Percentiles rank a stretch among this genome's conserved stretches.
Conservation (phyloP, 1,139 yeast species). For the Geotrichum cucujoidarum region DNA sequence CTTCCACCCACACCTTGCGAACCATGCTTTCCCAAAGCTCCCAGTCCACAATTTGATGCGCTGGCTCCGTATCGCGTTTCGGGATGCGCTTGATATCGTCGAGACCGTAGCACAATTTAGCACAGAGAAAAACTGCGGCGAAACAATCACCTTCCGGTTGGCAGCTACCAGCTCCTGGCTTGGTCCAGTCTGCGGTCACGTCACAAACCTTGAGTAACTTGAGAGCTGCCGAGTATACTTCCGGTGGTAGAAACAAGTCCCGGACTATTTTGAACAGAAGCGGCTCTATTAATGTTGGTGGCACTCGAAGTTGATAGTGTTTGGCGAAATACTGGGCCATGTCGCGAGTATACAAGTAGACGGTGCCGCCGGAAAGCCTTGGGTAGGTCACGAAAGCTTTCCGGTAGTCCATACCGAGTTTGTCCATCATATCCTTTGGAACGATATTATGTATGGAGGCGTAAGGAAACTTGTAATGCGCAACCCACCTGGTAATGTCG, state of each 20-base stretch:
- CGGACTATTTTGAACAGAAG: slow-evolving; percentile 30
- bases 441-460: slow-evolving; percentile 24
- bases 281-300: slow-evolving; percentile 27
- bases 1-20: slow-evolving; percentile 33
- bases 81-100: slow-evolving; percentile 27
- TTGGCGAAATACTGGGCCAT: slow-evolving; percentile 20
- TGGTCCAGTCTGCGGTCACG: background rate
- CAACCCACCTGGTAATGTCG: slow-evolving; percentile 34
- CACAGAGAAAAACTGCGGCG: slow-evolving; percentile 27
- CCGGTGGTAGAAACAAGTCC: slow-evolving; percentile 37
- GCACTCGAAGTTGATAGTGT: slow-evolving; percentile 23
- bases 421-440: slow-evolving; percentile 21
- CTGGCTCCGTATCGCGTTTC: slow-evolving; percentile 20
- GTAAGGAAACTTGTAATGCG: slow-evolving; percentile 30
- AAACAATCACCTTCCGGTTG: slow-evolving; percentile 3
- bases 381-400: background rate
- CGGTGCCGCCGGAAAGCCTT: background rate
- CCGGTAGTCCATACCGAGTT: slow-evolving; percentile 1
- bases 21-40: slow-evolving; percentile 35
- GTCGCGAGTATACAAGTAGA: slow-evolving; percentile 15
- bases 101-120: slow-evolving; percentile 35
- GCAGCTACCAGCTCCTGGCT: background rate
- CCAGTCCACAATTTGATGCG: slow-evolving; percentile 32
- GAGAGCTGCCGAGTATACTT: slow-evolving; percentile 25
- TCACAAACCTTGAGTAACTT: background rate